Evolutionary conservation across 192 early-diverging fungal genomes (phyloP).

Genomic region (Rhizoclosmatium globosum): DNA sequence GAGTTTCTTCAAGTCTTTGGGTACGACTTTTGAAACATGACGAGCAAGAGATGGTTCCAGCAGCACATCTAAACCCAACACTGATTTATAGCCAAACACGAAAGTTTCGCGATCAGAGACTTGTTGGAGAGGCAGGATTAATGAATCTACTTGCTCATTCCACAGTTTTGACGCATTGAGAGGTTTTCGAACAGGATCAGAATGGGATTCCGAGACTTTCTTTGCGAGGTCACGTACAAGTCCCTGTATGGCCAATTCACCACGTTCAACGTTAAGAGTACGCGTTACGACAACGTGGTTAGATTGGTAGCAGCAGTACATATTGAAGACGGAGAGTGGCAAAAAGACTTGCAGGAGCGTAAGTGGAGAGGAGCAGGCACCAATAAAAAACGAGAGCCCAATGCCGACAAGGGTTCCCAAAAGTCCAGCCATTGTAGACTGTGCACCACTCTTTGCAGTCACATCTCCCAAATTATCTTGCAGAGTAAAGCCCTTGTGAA

Average conservation of each 20-base stretch:
- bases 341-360: slow-evolving; percentile 70
- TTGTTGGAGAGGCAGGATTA: background rate
- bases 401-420: slow-evolving; percentile 71
- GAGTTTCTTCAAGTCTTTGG: background rate
- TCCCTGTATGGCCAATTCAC: slow-evolving; percentile 35
- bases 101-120: slow-evolving; percentile 43
- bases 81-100: slow-evolving; percentile 53
- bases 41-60: slow-evolving; percentile 53
- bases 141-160: background rate
- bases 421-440: slow-evolving; percentile 82
- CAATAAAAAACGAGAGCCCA: slow-evolving; percentile 34
- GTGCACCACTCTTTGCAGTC: slow-evolving; percentile 85
- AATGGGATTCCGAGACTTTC: background rate
- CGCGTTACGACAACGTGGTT: slow-evolving; percentile 69
- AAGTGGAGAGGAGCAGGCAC: slow-evolving; percentile 46
- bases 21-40: background rate
- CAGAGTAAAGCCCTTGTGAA: slow-evolving; percentile 77
- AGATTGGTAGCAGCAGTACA: slow-evolving; percentile 78
- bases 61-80: slow-evolving; percentile 50
- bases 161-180: background rate
- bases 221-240: background rate
- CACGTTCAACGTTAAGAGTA: slow-evolving; percentile 66
- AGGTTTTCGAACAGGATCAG: background rate
- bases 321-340: slow-evolving; percentile 73
- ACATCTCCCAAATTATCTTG: slow-evolving; percentile 86